A percentile compares a stretch with the other conserved stretches of the same genome.
Evolutionary conservation across 495 filamentous ascomycete genomes (phyloP).

Genomic region (Aspergillus homomorphus): DNA sequence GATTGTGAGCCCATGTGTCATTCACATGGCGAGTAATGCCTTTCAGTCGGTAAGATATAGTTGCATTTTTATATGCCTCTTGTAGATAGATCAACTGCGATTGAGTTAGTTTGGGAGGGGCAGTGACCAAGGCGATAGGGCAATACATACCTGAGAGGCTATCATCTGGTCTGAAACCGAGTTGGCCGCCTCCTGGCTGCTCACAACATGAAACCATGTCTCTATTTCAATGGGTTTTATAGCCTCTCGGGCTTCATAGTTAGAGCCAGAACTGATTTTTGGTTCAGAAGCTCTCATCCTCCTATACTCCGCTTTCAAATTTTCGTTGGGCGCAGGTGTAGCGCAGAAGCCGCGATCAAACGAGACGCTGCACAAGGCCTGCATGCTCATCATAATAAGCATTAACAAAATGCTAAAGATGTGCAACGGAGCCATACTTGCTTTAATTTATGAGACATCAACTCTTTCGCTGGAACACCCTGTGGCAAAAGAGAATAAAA

Average conservation of each 20-base stretch:
- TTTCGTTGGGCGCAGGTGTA: slow-evolving; percentile 33
- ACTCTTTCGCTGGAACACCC: not conserved
- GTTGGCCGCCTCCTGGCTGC: slow-evolving; percentile 29
- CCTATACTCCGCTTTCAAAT: slow-evolving; percentile 28
- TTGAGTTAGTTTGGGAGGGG: not conserved
- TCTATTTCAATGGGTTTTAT: slow-evolving; percentile 40
- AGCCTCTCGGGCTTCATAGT: slow-evolving; percentile 23
- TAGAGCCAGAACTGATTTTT: slow-evolving; percentile 3
- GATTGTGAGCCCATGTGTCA: slow-evolving; percentile 62
- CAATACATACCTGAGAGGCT: slow-evolving; percentile 36
- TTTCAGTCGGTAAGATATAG: slow-evolving; percentile 56
- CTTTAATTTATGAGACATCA: slow-evolving; percentile 19
- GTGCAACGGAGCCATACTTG: slow-evolving; percentile 21
- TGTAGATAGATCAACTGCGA: slow-evolving; percentile 44
- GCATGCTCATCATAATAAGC: slow-evolving; percentile 21
- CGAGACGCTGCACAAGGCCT: slow-evolving; percentile 21
- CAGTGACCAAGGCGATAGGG: too few species aligned
- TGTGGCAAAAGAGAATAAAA: slow-evolving; percentile 7
- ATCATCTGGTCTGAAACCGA: slow-evolving; percentile 42
- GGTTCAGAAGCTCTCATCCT: slow-evolving; percentile 22
- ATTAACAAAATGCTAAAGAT: slow-evolving; percentile 20
- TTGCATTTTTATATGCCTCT: slow-evolving; percentile 39
- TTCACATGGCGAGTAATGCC: slow-evolving; percentile 71
- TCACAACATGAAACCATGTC: slow-evolving; percentile 50
- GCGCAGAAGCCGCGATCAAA: slow-evolving; percentile 36